A percentile compares a stretch with the other conserved stretches of the same genome.
These are phyloP conservation scores for Rhododendron kiyosumense DNA, from an alignment of 148 eudicot species.

Conservation along the genomic window DNA sequence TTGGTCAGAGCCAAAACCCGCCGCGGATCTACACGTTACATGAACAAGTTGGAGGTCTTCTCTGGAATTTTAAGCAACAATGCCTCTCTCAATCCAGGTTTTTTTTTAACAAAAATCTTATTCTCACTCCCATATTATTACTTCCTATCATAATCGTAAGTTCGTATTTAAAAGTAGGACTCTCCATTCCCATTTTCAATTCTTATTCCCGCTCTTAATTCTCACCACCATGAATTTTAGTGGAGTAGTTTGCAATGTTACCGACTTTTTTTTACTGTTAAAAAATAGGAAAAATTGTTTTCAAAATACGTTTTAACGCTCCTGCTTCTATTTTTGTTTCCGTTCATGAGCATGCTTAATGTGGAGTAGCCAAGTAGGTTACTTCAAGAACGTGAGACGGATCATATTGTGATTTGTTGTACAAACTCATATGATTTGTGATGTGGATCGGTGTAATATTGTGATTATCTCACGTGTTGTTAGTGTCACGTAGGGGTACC, in stretches of 20 bases:
- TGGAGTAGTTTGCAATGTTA: background rate
- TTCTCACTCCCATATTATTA: background rate
- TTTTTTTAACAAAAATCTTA: background rate
- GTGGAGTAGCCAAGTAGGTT: background rate
- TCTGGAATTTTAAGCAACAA: constrained; percentile 80
- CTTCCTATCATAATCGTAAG: background rate
- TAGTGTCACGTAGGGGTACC: background rate
- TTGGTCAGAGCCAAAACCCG: constrained; percentile 62
- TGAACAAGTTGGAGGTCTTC: constrained; percentile 60
- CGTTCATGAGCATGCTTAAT: no score
- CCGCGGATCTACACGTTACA: constrained; percentile 77
- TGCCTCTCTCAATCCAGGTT: constrained; percentile 77
- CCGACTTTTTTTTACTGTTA: no score
- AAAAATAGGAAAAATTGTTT: no score
- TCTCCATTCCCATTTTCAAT: background rate
- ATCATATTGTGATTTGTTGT: no score
- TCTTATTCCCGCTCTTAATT: background rate
- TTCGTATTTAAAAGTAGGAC: background rate
- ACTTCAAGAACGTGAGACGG: no score
- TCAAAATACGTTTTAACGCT: no score
- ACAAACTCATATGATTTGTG: background rate
- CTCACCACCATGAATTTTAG: background rate
- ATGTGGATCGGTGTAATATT: background rate
- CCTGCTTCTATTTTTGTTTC: no score
- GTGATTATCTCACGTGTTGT: background rate